Base-by-base conservation (phyloP, 2,329 filamentous ascomycete species). In the Leptographium procerum region DNA sequence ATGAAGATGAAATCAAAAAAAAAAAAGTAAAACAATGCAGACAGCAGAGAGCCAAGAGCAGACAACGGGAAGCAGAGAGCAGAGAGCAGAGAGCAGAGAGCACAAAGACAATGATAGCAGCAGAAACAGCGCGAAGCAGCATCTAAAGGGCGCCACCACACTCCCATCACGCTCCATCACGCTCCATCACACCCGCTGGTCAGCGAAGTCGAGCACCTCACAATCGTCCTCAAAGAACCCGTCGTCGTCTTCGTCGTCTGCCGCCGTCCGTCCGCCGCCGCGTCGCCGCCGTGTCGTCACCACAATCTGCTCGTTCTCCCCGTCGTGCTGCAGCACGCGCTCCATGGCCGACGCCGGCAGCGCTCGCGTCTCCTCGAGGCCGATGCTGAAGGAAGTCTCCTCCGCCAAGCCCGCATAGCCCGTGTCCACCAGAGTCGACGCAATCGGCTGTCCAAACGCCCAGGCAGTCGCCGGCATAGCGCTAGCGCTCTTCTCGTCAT, bases 161-260 rank as follows among this genome's bases (percentile, higher is more conserved):
- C 24, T 14, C 19, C 51, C n/a, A 54, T 36, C 52, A 43, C 33
- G 33, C n/a, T n/a, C n/a, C 52, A 52, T 47, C 31, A n/a, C 55
- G 31, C 48, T 34, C n/a, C 54, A 60, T 77, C 69, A 86, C 34
- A 85, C 83, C 68, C 83, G 75, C 71, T 86, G 83, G 66, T 84
- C 83, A 28, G 90, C 88, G 79, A 94, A 95, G 73, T 95, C 90
- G 62, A 95, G 79, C 59, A 96, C 88, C 69, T 95, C 90, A 65
- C 89, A 94, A 68, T 95, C 91, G 69, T 96, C 89, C 72, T 96
- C 91, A 66, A 95, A 95, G 71, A 95, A 95, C 2, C 87, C 87
- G 58, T 86, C 84, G 59, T 89, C 87, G 51, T 85, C 45, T 1
- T 59, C 60, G 13, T 71, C 68, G 48, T 53, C 59, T 13, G 56